Base-by-base conservation (phyloP, 495 filamentous ascomycete species). In the Xylaria sp. region DNA sequence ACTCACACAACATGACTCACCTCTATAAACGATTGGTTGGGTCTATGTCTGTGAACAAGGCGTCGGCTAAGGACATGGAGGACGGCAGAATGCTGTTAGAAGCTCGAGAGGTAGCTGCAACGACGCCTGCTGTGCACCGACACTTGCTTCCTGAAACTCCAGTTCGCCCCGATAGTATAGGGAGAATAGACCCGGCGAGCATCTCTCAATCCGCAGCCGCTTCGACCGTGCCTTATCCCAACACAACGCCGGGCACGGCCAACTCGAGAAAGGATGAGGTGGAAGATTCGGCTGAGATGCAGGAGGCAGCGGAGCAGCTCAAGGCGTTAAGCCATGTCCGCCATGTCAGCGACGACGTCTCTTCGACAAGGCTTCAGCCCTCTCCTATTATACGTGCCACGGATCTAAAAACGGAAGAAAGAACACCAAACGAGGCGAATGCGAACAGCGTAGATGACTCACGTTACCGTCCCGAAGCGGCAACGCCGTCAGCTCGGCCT, bases 271-370 rank as follows among this genome's bases (percentile, higher is more conserved):
- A 87, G 71, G 81, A 85, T 31, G 85, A 87, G 14, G 85, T 85
- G 15, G 86, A 88, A 73, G 87, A 88, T 61, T 85, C 86, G 14
- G 85, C 83, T 19, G 87, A 89, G 76, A 88, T 89, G 85, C 83
- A 87, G 53, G 85, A 88, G 75, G 87, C 87, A 52, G 87, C 87
- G 14, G 85, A 87, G 71, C 87, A 88, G 75, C 80, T 89, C 35
- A 88, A 88, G 71, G 85, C 85, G 35, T 71, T 89, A n/a, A 88
- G 86, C 67, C 86, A 88, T 70, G 84, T 88, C 44, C 81, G 86
- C 26, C 85, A 83, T 65, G 67, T 81, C 26, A 83, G 82, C 63
- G 84, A 83, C 46, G 85, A 85, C 12, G 74, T 74, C 2, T 59
- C 81, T 52, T 75, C 66, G 53, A 63, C 69, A 64, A 78, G 72